These are phyloP conservation scores for Amanita rimosa DNA, from an alignment of 768 basidiomycete species.

Conservation along the genomic window DNA sequence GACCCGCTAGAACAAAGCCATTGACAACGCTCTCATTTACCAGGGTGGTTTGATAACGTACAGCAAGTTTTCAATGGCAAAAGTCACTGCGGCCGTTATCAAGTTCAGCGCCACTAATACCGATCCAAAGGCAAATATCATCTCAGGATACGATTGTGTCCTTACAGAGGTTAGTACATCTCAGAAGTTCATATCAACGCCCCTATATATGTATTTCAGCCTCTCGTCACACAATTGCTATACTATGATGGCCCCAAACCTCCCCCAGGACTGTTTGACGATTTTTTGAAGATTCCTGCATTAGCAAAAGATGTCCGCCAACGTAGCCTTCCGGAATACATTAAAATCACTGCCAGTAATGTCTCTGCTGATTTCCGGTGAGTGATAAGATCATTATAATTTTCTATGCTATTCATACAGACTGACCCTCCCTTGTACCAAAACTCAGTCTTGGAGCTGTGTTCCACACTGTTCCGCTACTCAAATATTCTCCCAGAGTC, in stretches of 20 bases:
- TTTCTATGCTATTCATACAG: constrained; percentile 8
- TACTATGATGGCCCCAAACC: constrained; percentile 44
- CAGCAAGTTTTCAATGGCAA: constrained; percentile 12
- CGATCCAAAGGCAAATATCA: constrained; percentile 35
- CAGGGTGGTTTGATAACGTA: constrained; percentile 41
- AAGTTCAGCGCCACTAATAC: constrained; percentile 29
- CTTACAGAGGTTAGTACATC: neutral
- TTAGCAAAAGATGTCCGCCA: constrained; percentile 20
- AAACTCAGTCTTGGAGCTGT: constrained; percentile 9
- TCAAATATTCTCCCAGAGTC: constrained; percentile 17
- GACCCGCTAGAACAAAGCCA: neutral
- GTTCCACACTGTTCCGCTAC: constrained; percentile 28
- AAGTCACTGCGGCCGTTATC: constrained; percentile 23
- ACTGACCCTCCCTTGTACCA: neutral
- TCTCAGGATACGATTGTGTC: neutral
- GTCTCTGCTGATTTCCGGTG: constrained; percentile 12
- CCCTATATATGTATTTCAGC: constrained; percentile 7
- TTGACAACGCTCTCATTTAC: neutral
- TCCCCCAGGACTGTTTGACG: constrained; percentile 34
- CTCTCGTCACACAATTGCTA: constrained; percentile 16
- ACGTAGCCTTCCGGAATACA: constrained; percentile 21
- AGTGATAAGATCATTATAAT: neutral
- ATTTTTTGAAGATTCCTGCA: constrained; percentile 28
- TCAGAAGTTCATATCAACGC: neutral
- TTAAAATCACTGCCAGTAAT: constrained; percentile 19